Evolutionary conservation across 2,329 filamentous ascomycete species (phyloP), one percentile per base, ranked within the genome.

Genomic region (Ambrosiella cleistominuta): DNA sequence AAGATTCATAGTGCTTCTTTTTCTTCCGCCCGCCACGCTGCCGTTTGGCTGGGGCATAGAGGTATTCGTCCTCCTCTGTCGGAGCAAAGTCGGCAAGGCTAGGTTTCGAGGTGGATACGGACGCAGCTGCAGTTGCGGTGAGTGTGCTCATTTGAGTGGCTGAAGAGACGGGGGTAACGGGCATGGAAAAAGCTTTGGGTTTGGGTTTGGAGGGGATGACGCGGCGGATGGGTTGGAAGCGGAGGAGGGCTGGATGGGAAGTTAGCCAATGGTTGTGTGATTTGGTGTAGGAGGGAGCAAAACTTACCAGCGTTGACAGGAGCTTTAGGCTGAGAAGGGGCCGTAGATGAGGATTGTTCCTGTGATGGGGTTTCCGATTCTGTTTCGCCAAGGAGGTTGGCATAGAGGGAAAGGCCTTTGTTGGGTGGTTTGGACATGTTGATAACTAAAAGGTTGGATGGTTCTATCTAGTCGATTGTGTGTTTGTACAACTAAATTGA

Each of bases 211-310:
- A 64, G 65, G 88, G 81, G 27, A 47, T 52, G 7, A 87, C 86
- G 61, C 87, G 80, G 66, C 86, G 86, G 63, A 89, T 89, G 56
- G 88, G 88, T 68, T 94, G 88, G 72, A 95, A 95, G 69, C 85
- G 85, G 62, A 94, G 76, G 66, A 86, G 81, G 69, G 79, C 75
- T 49, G 13, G 12, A 7, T 19, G 27, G 17, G 17, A 39, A 3
- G 47, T 51, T 51, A 51, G 47, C 19, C n/a, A 27, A 27, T 27
- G 7, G 15, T 55, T 55, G 38, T 42, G 9, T 27, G 19, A 17
- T 17, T n/a, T n/a, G 9, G 1, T 11, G 19, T 5, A 51, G 15
- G 19, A 15, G 13, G 15, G 47, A 36, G 9, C 1, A 35, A 54
- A 15, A 57, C 56, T 42, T 62, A 69, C 69, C 67, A 62, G 74